Evolutionary conservation across 768 basidiomycete species (phyloP).

Genomic region (Auriculariales sp.): DNA sequence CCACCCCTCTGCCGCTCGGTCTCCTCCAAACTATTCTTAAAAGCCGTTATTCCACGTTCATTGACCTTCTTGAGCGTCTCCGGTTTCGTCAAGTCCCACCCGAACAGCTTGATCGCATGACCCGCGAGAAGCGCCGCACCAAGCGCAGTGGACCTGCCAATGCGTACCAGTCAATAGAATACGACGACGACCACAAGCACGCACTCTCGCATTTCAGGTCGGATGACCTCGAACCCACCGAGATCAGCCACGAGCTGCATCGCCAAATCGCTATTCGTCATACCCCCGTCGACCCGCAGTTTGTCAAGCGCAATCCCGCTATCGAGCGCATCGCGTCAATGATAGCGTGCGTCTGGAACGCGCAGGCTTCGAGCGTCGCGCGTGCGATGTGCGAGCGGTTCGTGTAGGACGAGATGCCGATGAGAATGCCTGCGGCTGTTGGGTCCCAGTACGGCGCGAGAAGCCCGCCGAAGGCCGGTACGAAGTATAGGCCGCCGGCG

Average conservation of each 20-base stretch:
- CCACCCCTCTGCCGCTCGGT: slow-evolving; percentile 49
- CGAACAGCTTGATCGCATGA: slow-evolving; percentile 72
- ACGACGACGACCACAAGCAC: slow-evolving; percentile 15
- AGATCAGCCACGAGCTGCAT: slow-evolving; percentile 81
- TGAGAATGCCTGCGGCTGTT: slow-evolving; percentile 71
- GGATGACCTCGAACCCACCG: slow-evolving; percentile 80
- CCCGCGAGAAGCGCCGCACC: slow-evolving; percentile 92
- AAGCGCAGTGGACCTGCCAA: slow-evolving; percentile 76
- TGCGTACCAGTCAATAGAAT: background rate
- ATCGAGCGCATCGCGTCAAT: slow-evolving; percentile 92
- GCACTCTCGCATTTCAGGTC: slow-evolving; percentile 94
- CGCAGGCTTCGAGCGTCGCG: slow-evolving; percentile 90
- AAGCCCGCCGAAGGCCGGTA: slow-evolving; percentile 90
- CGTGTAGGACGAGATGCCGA: slow-evolving; percentile 79
- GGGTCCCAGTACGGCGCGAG: slow-evolving; percentile 98
- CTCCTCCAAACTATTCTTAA: slow-evolving; percentile 41
- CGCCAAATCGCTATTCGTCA: slow-evolving; percentile 86
- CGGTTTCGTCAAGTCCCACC: slow-evolving; percentile 79
- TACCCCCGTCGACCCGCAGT: slow-evolving; percentile 95
- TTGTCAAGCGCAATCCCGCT: slow-evolving; percentile 64
- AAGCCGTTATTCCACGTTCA: slow-evolving; percentile 61
- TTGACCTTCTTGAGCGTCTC: slow-evolving; percentile 79
- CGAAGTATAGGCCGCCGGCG: slow-evolving; percentile 88
- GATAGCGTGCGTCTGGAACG: slow-evolving; percentile 90
- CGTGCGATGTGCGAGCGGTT: slow-evolving; percentile 87